These are phyloP conservation scores for Leishmania guyanensis DNA, from an alignment of 208 protist genomes.

Conservation along the genomic window DNA sequence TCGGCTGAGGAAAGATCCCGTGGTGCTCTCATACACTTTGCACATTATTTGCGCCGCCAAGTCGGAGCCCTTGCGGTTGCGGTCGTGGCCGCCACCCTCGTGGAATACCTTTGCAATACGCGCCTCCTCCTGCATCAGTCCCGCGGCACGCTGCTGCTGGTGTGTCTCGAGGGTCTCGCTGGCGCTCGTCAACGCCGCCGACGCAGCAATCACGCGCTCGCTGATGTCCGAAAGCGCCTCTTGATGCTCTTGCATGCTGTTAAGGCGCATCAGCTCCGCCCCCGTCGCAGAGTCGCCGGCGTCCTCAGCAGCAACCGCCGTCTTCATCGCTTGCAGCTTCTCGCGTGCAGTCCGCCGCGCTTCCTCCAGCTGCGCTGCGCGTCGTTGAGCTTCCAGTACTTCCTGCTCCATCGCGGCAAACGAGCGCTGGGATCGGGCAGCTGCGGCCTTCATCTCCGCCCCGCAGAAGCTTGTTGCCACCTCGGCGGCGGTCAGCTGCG, in stretches of 20 bases:
- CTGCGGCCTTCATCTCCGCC: background rate
- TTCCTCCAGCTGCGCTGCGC: background rate
- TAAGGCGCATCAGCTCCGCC: background rate
- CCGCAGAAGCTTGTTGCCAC: background rate
- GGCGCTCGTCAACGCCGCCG: background rate
- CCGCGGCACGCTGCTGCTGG: background rate
- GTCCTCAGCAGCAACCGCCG: background rate
- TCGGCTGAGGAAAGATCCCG: conserved; percentile 7
- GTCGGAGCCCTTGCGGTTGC: background rate
- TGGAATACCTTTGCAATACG: conserved; percentile 15
- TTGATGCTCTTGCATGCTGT: background rate
- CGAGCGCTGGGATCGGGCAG: background rate
- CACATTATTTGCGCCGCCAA: conserved; percentile 4
- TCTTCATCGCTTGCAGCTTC: conserved; percentile 2
- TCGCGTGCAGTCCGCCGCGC: background rate
- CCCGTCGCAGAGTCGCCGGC: background rate
- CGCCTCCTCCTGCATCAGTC: conserved; percentile 12
- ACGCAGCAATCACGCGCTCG: conserved; percentile 5
- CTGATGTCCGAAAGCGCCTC: background rate
- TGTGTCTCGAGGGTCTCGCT: background rate
- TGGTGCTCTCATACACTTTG: conserved; percentile 30
- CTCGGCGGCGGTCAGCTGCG: conserved; percentile 3
- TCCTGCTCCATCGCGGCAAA: conserved; percentile 2
- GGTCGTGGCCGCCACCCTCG: background rate
- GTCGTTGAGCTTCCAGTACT: background rate